phyloP scores from a whole-genome alignment of 2,329 filamentous ascomycete species.

The Apiospora arundinis region DNA sequence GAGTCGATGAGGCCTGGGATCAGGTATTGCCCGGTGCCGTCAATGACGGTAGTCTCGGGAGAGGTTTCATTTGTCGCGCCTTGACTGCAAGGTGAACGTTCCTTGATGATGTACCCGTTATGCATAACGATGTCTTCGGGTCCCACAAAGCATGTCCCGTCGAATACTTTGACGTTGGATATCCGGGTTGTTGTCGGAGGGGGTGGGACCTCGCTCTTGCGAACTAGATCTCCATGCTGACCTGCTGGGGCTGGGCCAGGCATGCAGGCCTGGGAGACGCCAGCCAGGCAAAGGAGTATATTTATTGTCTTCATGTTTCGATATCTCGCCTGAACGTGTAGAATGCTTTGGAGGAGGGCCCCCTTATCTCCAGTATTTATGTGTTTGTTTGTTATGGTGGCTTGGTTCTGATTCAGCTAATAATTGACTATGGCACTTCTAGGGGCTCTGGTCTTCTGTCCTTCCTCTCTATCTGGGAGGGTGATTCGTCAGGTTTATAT shows the following conservation, averaged over 20 bases:
- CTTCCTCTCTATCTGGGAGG: not conserved
- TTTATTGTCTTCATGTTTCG: not conserved
- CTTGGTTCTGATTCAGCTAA: no score
- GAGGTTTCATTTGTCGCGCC: not conserved
- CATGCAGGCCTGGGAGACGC: not conserved
- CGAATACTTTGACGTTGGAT: not conserved
- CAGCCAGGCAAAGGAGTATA: not conserved
- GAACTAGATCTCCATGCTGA: not conserved
- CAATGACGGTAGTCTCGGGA: not conserved
- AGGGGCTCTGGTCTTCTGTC: not conserved
- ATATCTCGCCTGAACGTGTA: no score
- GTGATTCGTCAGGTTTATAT: not conserved
- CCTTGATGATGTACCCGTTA: not conserved
- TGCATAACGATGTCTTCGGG: not conserved
- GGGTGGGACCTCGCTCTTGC: not conserved
- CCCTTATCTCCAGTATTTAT: not conserved
- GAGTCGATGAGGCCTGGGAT: not conserved
- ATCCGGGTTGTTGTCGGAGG: not conserved
- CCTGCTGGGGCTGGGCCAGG: not conserved
- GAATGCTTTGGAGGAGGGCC: no score
- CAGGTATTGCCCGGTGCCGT: not conserved
- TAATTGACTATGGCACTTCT: not conserved
- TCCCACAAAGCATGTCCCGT: not conserved
- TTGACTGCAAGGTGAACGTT: not conserved
- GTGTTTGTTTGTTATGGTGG: not conserved